A percentile compares a stretch with the other conserved stretches of the same genome.
Evolutionary conservation across 2,329 filamentous ascomycete species (phyloP).

Genomic region (Colletotrichum viniferum): DNA sequence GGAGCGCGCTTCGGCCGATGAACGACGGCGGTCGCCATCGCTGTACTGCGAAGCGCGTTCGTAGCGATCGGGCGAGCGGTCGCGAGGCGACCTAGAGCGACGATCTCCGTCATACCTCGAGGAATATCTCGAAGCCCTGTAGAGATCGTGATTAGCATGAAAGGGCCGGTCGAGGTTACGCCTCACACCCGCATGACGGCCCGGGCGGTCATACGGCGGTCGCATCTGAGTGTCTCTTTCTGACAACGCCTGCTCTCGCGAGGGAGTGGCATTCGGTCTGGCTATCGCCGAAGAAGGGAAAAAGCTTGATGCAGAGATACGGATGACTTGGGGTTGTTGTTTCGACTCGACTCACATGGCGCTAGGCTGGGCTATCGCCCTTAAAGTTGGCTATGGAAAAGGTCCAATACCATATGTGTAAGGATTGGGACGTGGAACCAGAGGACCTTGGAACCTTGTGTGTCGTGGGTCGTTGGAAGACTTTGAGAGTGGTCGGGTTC

Average conservation of each 20-base stretch:
- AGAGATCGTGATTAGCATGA: conserved; percentile 22
- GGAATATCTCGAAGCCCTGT: conserved; percentile 58
- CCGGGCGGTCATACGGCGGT: conserved; percentile 4
- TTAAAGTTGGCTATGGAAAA: conserved; percentile 17
- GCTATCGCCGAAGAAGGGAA: not conserved
- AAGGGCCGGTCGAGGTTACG: conserved; percentile 8
- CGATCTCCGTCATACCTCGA: conserved; percentile 66
- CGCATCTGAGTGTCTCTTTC: conserved; percentile 8
- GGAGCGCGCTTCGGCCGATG: conserved; percentile 61
- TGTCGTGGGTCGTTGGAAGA: conserved; percentile 20
- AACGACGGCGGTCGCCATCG: conserved; percentile 72
- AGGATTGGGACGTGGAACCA: conserved; percentile 21
- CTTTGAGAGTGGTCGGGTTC: conserved; percentile 20
- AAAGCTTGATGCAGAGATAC: not conserved
- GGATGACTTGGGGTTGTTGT: not conserved
- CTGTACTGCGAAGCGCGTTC: conserved; percentile 59
- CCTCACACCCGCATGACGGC: conserved; percentile 15
- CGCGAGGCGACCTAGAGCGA: conserved; percentile 68
- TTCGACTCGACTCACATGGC: conserved; percentile 23
- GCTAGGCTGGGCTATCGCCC: conserved; percentile 23
- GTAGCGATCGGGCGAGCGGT: conserved; percentile 73
- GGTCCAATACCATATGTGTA: conserved; percentile 22
- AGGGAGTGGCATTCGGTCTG: not conserved
- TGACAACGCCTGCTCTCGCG: not conserved
- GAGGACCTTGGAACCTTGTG: conserved; percentile 15